Conservation (phyloP, 805 yeast species). For the Lipomyces orientalis region DNA sequence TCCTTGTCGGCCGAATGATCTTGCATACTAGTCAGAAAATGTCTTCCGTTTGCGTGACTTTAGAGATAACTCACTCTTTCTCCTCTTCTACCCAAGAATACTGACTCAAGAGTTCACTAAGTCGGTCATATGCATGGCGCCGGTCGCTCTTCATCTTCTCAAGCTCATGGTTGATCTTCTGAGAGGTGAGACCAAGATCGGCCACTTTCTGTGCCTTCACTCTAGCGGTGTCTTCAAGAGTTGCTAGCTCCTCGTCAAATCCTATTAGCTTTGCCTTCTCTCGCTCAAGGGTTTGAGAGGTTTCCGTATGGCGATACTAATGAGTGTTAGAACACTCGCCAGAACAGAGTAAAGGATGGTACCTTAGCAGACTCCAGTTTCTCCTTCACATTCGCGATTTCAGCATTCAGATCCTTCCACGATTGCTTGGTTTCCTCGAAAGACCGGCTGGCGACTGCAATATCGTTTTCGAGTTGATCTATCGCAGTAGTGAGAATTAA, state of each 20-base stretch:
- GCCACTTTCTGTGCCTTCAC: slow-evolving; percentile 41
- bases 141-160: slow-evolving; percentile 40
- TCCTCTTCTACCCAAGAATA: slow-evolving; percentile 78
- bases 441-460: slow-evolving; percentile 39
- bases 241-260: slow-evolving; percentile 75
- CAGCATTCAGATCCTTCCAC: slow-evolving; percentile 29
- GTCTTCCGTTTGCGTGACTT: neutral
- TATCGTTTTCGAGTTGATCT: slow-evolving; percentile 70
- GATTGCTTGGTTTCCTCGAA: slow-evolving; percentile 29
- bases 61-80: slow-evolving; percentile 46
- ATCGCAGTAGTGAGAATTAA: slow-evolving; percentile 25
- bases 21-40: neutral
- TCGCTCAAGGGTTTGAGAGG: slow-evolving; percentile 22
- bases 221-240: slow-evolving; percentile 45
- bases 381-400: slow-evolving; percentile 39
- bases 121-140: slow-evolving; percentile 40
- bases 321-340: neutral
- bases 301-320: slow-evolving; percentile 18
- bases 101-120: slow-evolving; percentile 57
- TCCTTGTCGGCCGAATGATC: slow-evolving; percentile 44
- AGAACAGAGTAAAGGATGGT: neutral
- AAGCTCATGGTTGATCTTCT: slow-evolving; percentile 42
- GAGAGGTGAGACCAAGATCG: slow-evolving; percentile 41
- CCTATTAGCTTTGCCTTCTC: slow-evolving; percentile 65
- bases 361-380: slow-evolving; percentile 25